Conservation (phyloP, 257 asterid species). For the Solanum raphanifolium region DNA sequence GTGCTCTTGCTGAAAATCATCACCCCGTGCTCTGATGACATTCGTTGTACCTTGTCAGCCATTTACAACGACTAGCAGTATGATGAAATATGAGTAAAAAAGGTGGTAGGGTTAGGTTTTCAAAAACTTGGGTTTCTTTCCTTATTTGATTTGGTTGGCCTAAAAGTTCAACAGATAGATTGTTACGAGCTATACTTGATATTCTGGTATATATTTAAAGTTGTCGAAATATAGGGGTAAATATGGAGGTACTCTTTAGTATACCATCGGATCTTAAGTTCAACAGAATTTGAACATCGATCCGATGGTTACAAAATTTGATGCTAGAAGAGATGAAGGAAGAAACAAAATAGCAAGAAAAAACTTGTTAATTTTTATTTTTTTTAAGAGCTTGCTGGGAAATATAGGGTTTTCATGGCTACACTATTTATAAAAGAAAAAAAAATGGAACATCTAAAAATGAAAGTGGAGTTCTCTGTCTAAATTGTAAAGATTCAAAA, state of each 20-base stretch:
- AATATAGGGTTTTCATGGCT: background rate
- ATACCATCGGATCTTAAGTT: background rate
- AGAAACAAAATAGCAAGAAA: background rate
- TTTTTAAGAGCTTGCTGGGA: background rate
- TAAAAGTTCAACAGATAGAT: background rate
- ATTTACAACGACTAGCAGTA: background rate
- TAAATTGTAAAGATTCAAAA: constrained; percentile 1
- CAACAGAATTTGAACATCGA: background rate
- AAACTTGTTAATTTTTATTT: background rate
- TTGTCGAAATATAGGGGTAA: background rate
- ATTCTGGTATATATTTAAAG: background rate
- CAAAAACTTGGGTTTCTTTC: background rate
- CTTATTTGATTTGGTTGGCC: fast-evolving
- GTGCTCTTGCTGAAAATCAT: constrained; percentile 66
- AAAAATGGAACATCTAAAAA: background rate
- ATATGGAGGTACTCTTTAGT: background rate
- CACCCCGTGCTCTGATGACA: constrained; percentile 52
- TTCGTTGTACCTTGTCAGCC: constrained; percentile 43
- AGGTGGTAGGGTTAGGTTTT: background rate
- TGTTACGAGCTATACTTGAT: background rate
- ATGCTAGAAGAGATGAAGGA: background rate
- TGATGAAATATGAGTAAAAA: background rate
- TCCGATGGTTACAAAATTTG: background rate
- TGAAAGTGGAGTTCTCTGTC: background rate
- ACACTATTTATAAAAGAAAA: background rate